phyloP scores from a whole-genome alignment of 805 yeast genomes.

The Yarrowia yakushimensis region DNA sequence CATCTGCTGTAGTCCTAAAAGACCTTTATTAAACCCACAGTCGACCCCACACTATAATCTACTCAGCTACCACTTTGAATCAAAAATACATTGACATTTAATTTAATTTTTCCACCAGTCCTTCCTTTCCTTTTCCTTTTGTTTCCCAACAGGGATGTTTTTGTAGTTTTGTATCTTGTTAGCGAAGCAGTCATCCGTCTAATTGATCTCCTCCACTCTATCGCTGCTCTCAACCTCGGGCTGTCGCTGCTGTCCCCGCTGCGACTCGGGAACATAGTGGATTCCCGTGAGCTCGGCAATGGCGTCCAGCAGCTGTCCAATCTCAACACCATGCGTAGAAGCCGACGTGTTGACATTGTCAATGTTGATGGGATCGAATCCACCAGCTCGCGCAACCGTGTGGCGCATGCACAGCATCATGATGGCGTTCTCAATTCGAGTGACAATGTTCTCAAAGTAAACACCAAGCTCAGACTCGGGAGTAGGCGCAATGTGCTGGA shows the following conservation, averaged over 20 bases:
- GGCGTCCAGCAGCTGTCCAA: constrained; percentile 8
- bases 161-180: neutral
- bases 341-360: constrained; percentile 14
- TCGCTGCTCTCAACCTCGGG: neutral
- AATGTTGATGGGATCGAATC: constrained; percentile 9
- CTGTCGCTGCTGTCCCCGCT: neutral
- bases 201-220: constrained; percentile 1
- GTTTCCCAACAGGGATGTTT: neutral
- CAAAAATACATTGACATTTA: neutral
- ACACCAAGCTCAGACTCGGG: constrained; percentile 31
- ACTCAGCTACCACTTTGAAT: neutral
- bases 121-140: neutral
- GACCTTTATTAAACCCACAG: too few relatives aligned
- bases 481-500: constrained; percentile 29
- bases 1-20: too few relatives aligned
- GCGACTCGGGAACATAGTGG: neutral
- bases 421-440: constrained; percentile 37
- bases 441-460: constrained; percentile 36
- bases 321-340: constrained; percentile 12
- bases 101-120: neutral
- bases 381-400: constrained; percentile 5
- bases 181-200: neutral
- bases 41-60: neutral
- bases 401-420: constrained; percentile 34
- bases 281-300: constrained; percentile 2